Percentiles rank a stretch among this genome's conserved stretches.
Conservation (phyloP, 805 yeast genomes). For the Kodamaea kakaduensis region DNA sequence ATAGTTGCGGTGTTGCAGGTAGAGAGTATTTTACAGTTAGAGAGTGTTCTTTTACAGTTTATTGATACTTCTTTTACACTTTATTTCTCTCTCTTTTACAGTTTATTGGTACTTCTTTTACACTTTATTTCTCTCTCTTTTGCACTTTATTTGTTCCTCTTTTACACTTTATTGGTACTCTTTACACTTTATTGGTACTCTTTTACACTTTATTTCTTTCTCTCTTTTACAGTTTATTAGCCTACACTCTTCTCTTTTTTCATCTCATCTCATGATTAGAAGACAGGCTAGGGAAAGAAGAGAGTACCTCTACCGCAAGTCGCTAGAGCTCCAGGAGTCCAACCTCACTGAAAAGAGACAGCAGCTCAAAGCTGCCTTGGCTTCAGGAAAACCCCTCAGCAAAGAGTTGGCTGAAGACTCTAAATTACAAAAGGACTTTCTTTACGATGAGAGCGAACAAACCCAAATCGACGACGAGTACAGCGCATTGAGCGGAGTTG, state of each 20-base stretch:
- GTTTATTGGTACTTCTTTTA: too few relatives aligned
- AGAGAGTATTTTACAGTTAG: too few relatives aligned
- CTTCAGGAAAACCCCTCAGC: slow-evolving; percentile 85
- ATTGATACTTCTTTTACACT: too few relatives aligned
- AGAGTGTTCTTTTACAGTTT: too few relatives aligned
- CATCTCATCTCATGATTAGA: slow-evolving; percentile 51
- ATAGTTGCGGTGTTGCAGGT: too few relatives aligned
- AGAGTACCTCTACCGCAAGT: slow-evolving; percentile 85
- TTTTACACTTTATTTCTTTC: too few relatives aligned
- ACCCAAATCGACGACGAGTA: slow-evolving; percentile 87
- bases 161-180: too few relatives aligned
- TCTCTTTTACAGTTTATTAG: neutral
- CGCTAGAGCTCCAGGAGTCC: slow-evolving; percentile 87
- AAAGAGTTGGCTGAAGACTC: slow-evolving; percentile 88
- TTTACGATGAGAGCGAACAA: slow-evolving; percentile 78
- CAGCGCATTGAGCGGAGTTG: slow-evolving; percentile 76
- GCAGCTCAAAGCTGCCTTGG: slow-evolving; percentile 80
- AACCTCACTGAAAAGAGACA: slow-evolving; percentile 81
- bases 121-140: too few relatives aligned
- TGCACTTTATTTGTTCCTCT: too few relatives aligned
- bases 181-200: too few relatives aligned
- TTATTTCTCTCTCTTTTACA: too few relatives aligned
- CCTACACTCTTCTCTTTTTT: slow-evolving; percentile 3
- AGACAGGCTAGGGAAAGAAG: slow-evolving; percentile 95
- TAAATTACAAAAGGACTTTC: slow-evolving; percentile 71